These are phyloP conservation scores for Monilinia aucupariae DNA, from an alignment of 2,329 filamentous ascomycete genomes.

Conservation along the genomic window DNA sequence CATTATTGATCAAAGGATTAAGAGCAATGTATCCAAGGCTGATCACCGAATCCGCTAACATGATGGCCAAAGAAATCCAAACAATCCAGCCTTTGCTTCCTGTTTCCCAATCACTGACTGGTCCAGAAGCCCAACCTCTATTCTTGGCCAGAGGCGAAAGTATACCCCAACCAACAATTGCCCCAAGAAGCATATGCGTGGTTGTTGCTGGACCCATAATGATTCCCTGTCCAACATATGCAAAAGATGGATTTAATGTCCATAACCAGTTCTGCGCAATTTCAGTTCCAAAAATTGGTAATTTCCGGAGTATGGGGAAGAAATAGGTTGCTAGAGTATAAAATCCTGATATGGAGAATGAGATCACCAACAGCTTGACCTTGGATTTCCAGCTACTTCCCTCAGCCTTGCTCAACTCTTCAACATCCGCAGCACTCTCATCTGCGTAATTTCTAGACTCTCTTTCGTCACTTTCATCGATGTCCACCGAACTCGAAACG, in stretches of 20 bases:
- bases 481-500: neutral
- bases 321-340: constrained; percentile 87
- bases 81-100: constrained; percentile 99
- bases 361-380: constrained; percentile 43
- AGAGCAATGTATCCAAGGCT: constrained; percentile 75
- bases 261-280: constrained; percentile 82
- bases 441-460: constrained; percentile 13
- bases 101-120: constrained; percentile 80
- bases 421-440: constrained; percentile 22
- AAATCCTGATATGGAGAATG: constrained; percentile 54
- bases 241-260: constrained; percentile 94
- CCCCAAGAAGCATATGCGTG: constrained; percentile 89
- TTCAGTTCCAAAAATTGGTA: constrained; percentile 77
- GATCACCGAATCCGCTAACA: constrained; percentile 88
- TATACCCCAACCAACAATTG: constrained; percentile 82
- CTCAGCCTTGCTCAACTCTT: constrained; percentile 27
- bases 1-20: constrained; percentile 52
- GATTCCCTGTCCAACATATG: constrained; percentile 94
- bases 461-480: neutral
- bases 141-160: constrained; percentile 83
- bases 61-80: constrained; percentile 92
- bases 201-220: constrained; percentile 98
- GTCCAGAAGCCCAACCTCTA: constrained; percentile 82
- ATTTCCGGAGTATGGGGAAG: constrained; percentile 71
- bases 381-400: constrained; percentile 35